Percentiles rank a stretch among this genome's conserved stretches.
Conservation (phyloP, 257 asterid species). For the Phtheirospermum japonicum region DNA sequence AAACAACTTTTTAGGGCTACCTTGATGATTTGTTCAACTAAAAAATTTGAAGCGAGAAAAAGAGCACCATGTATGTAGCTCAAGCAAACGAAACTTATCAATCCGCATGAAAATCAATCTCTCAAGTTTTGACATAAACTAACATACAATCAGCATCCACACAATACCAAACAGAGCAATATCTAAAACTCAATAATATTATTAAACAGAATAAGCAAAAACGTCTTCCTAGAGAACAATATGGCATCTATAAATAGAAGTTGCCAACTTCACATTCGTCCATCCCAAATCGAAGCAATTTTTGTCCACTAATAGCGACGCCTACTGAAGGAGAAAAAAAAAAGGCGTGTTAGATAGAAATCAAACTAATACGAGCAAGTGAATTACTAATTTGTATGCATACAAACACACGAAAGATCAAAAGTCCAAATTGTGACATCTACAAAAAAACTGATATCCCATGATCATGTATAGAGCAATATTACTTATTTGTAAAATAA, state of each 20-base stretch:
- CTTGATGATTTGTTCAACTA: no score
- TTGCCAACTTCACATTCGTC: constrained; percentile 8
- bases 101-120: no score
- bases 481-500: no score
- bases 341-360: neutral
- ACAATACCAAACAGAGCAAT: neutral
- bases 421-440: neutral
- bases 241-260: neutral
- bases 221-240: neutral
- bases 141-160: no score
- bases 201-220: neutral
- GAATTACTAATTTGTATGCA: no score
- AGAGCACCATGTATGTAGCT: no score
- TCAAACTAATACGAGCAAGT: neutral
- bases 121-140: no score
- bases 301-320: constrained; percentile 33
- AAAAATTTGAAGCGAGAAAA: no score
- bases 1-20: no score
- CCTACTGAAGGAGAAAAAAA: constrained; percentile 21
- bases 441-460: neutral
- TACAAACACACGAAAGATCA: neutral
- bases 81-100: no score
- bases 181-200: no score
- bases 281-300: constrained; percentile 3
- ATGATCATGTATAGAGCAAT: no score